Evolutionary conservation across 148 eudicot species (phyloP).

Genomic region (Silene latifolia): DNA sequence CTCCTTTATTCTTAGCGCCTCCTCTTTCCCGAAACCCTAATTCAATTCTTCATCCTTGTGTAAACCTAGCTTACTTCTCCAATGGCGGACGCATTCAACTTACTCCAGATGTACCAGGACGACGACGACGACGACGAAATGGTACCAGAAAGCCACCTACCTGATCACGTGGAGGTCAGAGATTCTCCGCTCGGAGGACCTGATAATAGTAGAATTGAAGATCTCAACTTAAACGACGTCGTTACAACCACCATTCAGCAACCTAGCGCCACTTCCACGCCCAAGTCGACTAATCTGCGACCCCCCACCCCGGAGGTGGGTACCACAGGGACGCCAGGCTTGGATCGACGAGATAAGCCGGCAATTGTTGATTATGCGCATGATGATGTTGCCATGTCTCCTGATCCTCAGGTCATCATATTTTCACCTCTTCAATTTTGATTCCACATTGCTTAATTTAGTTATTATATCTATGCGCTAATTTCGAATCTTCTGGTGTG

Average conservation of each 20-base stretch:
- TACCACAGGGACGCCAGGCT: background rate
- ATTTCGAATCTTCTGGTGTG: background rate
- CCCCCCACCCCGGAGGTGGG: constrained; percentile 38
- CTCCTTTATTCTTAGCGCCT: no score
- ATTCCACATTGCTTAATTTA: background rate
- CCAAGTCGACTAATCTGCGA: constrained; percentile 23
- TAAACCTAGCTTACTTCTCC: constrained; percentile 15
- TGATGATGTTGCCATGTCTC: constrained; percentile 78
- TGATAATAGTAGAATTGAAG: constrained; percentile 15
- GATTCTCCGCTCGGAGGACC: constrained; percentile 11
- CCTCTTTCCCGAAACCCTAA: constrained; percentile 18
- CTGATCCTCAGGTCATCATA: constrained; percentile 67
- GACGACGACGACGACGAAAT: constrained; percentile 68
- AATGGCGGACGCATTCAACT: constrained; percentile 75
- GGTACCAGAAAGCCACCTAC: constrained; percentile 32
- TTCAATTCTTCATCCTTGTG: background rate
- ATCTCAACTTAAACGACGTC: constrained; percentile 16
- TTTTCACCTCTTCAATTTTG: no score
- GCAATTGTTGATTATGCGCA: constrained; percentile 86
- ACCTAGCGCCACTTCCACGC: constrained; percentile 23
- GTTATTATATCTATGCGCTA: background rate
- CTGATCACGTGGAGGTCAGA: background rate
- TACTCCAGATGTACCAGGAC: constrained; percentile 60
- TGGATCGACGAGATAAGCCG: constrained; percentile 29
- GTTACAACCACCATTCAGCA: background rate